Conservation (phyloP, 2,329 filamentous ascomycete species). For the Phyllosticta citriasiana region DNA sequence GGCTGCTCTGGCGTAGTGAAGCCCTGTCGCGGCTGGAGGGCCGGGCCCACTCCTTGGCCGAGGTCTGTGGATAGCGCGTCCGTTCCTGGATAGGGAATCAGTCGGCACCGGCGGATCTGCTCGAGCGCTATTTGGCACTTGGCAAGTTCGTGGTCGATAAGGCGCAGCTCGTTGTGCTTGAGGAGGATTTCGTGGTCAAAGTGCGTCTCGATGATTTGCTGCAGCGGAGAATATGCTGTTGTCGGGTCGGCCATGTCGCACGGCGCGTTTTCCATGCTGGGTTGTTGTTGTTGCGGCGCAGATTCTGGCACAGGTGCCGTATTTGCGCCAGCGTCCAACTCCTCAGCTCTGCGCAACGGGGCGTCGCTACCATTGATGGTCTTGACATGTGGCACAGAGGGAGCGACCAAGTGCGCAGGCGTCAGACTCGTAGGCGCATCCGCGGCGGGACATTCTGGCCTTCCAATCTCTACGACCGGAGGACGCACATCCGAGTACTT, state of each 20-base stretch:
- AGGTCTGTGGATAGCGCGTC: constrained; percentile 58
- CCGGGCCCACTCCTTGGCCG: constrained; percentile 62
- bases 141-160: constrained; percentile 92
- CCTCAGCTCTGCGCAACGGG: not conserved
- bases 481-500: constrained; percentile 15
- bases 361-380: constrained; percentile 11
- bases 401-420: not conserved
- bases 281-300: constrained; percentile 17
- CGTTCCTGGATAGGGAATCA: constrained; percentile 79
- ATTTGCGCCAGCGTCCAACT: constrained; percentile 13
- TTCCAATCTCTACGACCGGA: constrained; percentile 29
- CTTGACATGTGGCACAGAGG: constrained; percentile 13
- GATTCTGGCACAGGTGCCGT: constrained; percentile 12
- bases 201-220: constrained; percentile 71
- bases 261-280: constrained; percentile 13
- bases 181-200: constrained; percentile 84
- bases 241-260: constrained; percentile 12
- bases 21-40: constrained; percentile 52
- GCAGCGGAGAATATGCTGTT: constrained; percentile 43
- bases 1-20: constrained; percentile 65
- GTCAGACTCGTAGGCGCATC: constrained; percentile 15
- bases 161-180: constrained; percentile 87
- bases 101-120: constrained; percentile 81
- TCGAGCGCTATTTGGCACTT: constrained; percentile 92
- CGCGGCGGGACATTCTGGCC: constrained; percentile 13